Base-by-base conservation (phyloP, 176 grass and related monocot species). In the Poa pratensis region DNA sequence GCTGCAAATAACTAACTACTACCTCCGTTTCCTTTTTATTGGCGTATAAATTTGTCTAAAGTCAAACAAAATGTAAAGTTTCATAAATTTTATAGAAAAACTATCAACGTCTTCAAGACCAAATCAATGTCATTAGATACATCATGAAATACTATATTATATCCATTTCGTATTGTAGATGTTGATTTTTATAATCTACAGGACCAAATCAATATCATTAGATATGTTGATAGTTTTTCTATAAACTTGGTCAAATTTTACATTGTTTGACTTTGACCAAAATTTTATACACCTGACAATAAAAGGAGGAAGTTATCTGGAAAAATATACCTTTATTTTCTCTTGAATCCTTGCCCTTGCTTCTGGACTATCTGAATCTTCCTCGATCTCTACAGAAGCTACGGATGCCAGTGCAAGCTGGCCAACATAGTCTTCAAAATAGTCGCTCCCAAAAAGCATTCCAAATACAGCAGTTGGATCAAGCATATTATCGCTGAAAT, bases 401-500 rank as follows among this genome's bases (percentile, higher is more conserved):
- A 98, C 75, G 11, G 96, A 89, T 89, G 96, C 93, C 55, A 98
- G 78, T 58, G 96, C 96, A 73, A 98, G 90, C 75, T 96, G 93
- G 13, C 96, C 96, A 76, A 98, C 84, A 84, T 96, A 98, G 82
- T 96, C 93, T 89, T 98, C 93, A 82, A 98, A 98, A 32, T 84
- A 98, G 28, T 98, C 96, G 49, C 94, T 98, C 83, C 96, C 96
- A 84, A 98, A 98, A 79, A 98, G 87, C 96, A 98, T 98, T 20
- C 96, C 96, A 65, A 99, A 99, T 45, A 99, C 96, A 88, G 91
- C 52, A 79, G 91, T 82, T 76, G 96, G 96, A 84, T 99, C 96
- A 52, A 99, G 57, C 93, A 96, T 94, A 32, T 86, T 83, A 81
- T 96, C 96, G 45, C 96, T 99, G 88, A 69, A 90, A 75, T n/a